phyloP scores from a whole-genome alignment of 352 stramenopile species.

The Saprolegnia diclina region DNA sequence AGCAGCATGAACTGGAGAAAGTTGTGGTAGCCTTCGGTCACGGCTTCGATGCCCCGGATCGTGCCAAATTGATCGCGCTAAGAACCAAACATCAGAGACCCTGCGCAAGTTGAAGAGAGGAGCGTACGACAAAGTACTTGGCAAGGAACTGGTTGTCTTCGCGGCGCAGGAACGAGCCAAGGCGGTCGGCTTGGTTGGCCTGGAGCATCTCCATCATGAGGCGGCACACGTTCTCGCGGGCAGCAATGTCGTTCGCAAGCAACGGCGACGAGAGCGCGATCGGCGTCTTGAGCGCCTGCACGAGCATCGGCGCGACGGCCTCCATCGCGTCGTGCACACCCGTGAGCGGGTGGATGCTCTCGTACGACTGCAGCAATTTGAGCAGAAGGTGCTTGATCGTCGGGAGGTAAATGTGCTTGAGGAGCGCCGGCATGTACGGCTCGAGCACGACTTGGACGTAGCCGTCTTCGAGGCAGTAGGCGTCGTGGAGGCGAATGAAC shows the following conservation, averaged over 20 bases:
- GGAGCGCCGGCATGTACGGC: constrained; percentile 63
- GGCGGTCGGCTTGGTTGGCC: constrained; percentile 76
- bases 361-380: constrained; percentile 76
- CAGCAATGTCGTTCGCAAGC: neutral
- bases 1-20: constrained; percentile 86
- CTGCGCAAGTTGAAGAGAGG: neutral
- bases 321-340: constrained; percentile 84
- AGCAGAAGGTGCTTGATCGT: constrained; percentile 89
- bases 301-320: constrained; percentile 60
- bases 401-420: constrained; percentile 81
- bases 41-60: constrained; percentile 80
- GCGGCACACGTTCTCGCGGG: constrained; percentile 61
- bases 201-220: constrained; percentile 83
- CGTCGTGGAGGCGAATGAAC: constrained; percentile 78
- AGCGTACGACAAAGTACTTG: constrained; percentile 73
- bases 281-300: constrained; percentile 35
- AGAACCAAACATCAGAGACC: neutral
- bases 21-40: constrained; percentile 87
- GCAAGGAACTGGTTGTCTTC: constrained; percentile 78
- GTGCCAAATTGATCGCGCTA: constrained; percentile 79
- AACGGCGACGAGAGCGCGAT: constrained; percentile 9
- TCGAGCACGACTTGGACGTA: constrained; percentile 81
- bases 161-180: constrained; percentile 73
- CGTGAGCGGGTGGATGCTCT: constrained; percentile 84
- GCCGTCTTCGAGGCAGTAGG: constrained; percentile 79